Evolutionary conservation across 805 yeast species (phyloP).

Genomic region (Yarrowia hollandica): DNA sequence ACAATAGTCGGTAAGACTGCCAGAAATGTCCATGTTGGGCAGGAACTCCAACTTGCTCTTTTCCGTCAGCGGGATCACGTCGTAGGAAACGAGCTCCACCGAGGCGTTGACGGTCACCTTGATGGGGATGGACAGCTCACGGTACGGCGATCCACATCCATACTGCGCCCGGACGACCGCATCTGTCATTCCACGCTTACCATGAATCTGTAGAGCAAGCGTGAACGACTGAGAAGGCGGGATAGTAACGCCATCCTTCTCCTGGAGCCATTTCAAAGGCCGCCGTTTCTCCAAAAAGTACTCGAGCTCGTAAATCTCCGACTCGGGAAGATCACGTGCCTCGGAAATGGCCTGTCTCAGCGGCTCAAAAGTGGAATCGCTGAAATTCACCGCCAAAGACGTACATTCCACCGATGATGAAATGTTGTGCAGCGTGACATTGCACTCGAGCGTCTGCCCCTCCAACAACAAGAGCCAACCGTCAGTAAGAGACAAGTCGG

Average conservation of each 20-base stretch:
- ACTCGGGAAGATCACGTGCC: slow-evolving; percentile 50
- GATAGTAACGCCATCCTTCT: slow-evolving; percentile 29
- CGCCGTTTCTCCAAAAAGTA: slow-evolving; percentile 59
- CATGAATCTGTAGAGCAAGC: slow-evolving; percentile 60
- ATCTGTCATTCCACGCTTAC: slow-evolving; percentile 70
- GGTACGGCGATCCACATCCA: slow-evolving; percentile 48
- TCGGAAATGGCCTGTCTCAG: slow-evolving; percentile 54
- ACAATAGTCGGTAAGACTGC: slow-evolving; percentile 48
- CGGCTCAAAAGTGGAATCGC: slow-evolving; percentile 73
- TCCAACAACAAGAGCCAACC: slow-evolving; percentile 76
- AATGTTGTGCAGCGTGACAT: slow-evolving; percentile 54
- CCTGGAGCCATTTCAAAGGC: slow-evolving; percentile 50
- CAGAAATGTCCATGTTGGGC: not conserved
- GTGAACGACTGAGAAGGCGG: slow-evolving; percentile 46
- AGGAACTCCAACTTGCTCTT: slow-evolving; percentile 6
- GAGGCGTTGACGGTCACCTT: slow-evolving; percentile 70
- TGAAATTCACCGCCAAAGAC: slow-evolving; percentile 58
- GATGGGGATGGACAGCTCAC: slow-evolving; percentile 67
- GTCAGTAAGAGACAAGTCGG: slow-evolving; percentile 55
- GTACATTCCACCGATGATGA: slow-evolving; percentile 58
- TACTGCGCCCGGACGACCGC: slow-evolving; percentile 69
- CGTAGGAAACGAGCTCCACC: slow-evolving; percentile 73
- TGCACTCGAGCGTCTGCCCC: slow-evolving; percentile 62
- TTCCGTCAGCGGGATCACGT: slow-evolving; percentile 51
- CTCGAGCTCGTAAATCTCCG: slow-evolving; percentile 74